These are phyloP conservation scores for Pezicula radicicola DNA, from an alignment of 2,329 filamentous ascomycete species.

Conservation along the genomic window DNA sequence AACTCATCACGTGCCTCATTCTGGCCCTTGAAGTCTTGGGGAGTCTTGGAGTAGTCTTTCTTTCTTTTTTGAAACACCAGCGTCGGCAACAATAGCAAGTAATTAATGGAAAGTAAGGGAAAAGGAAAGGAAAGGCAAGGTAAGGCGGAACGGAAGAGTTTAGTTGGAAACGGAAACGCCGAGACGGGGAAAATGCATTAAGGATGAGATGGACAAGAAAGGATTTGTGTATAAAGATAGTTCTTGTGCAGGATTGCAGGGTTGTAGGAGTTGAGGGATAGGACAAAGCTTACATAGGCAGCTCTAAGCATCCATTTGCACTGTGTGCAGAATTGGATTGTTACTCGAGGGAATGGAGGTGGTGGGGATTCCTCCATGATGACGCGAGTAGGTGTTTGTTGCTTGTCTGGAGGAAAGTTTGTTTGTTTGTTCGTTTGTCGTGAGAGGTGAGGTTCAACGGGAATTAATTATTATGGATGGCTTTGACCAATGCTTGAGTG, in stretches of 20 bases:
- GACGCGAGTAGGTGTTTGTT: neutral
- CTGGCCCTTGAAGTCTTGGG: neutral
- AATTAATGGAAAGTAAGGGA: neutral
- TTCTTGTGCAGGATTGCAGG: neutral
- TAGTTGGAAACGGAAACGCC: constrained; percentile 1
- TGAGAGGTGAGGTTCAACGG: too few relatives aligned
- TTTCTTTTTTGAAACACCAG: neutral
- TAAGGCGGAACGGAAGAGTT: neutral
- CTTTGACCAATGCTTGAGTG: too few relatives aligned
- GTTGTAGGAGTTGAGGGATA: neutral
- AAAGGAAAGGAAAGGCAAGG: neutral
- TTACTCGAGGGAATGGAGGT: constrained; percentile 64
- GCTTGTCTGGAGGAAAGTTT: neutral
- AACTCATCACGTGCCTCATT: neutral
- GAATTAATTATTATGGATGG: too few relatives aligned
- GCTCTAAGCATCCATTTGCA: constrained; percentile 90
- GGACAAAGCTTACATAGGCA: constrained; percentile 65
- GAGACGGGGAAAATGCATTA: neutral
- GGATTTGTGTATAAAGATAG: neutral
- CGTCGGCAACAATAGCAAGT: too few relatives aligned
- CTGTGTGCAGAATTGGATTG: constrained; percentile 91
- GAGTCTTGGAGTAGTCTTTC: too few relatives aligned
- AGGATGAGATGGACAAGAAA: neutral
- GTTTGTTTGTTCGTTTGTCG: too few relatives aligned
- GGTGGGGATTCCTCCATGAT: neutral